A percentile compares a stretch with the other conserved stretches of the same genome.
phyloP scores from a whole-genome alignment of 331 rosid species.

The Quercus tomentella region DNA sequence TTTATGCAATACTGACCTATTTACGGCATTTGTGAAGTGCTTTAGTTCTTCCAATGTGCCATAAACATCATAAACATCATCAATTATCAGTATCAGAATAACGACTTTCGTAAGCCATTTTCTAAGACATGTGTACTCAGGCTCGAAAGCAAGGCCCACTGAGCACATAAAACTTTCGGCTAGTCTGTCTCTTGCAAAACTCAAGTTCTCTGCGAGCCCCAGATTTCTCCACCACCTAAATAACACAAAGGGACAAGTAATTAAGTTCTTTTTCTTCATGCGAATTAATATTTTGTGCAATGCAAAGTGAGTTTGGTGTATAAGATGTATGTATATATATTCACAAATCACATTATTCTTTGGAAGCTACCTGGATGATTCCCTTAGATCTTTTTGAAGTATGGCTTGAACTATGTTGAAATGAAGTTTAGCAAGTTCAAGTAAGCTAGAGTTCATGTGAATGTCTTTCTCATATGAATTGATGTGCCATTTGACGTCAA shows the following conservation, averaged over 20 bases:
- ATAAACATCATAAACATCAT: conserved; percentile 64
- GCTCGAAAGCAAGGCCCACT: conserved; percentile 41
- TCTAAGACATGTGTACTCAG: conserved; percentile 34
- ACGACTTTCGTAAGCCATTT: conserved; percentile 59
- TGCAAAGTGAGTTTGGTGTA: too few relatives aligned
- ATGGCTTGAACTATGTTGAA: conserved; percentile 39
- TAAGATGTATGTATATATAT: background rate
- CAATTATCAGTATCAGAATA: conserved; percentile 39
- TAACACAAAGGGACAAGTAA: background rate
- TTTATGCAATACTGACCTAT: conserved; percentile 26
- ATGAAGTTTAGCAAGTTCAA: conserved; percentile 44
- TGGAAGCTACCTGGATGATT: too few relatives aligned
- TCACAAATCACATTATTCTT: too few relatives aligned
- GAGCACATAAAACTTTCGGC: conserved; percentile 68
- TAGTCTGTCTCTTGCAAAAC: conserved; percentile 61
- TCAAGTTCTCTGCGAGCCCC: conserved; percentile 30
- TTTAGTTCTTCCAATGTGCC: conserved; percentile 57
- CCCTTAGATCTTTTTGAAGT: background rate
- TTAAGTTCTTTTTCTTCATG: too few relatives aligned
- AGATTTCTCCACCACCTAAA: conserved; percentile 75
- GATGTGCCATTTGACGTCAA: conserved; percentile 49
- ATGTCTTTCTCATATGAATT: conserved; percentile 10
- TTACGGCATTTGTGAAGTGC: conserved; percentile 49
- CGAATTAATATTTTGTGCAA: too few relatives aligned
- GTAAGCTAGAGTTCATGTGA: background rate